Conservation (phyloP, 345 rosid species). For the Durio zibethinus region DNA sequence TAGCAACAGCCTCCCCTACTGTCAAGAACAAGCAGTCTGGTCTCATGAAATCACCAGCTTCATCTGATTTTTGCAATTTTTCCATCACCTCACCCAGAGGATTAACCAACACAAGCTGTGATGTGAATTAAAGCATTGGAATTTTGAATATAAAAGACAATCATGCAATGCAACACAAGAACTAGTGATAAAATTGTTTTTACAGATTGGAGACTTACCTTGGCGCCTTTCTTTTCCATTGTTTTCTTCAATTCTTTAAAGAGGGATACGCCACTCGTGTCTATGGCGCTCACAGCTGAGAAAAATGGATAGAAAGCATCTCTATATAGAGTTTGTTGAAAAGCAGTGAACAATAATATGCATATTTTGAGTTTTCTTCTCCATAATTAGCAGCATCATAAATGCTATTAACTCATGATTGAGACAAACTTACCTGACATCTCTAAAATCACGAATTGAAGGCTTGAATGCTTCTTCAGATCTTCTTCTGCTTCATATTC, state of each 20-base stretch:
- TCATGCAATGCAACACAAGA: not conserved
- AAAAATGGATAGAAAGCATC: not conserved
- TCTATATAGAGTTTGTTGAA: too few relatives aligned
- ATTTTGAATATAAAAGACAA: not conserved
- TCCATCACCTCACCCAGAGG: slow-evolving; percentile 84
- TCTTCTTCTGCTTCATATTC: slow-evolving; percentile 64
- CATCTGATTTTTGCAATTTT: slow-evolving; percentile 69
- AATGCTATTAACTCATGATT: not conserved
- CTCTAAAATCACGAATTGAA: slow-evolving; percentile 60
- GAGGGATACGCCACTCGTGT: slow-evolving; percentile 77
- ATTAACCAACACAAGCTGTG: slow-evolving; percentile 88
- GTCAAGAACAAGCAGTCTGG: slow-evolving; percentile 71
- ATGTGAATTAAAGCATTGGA: not conserved
- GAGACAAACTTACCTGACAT: slow-evolving; percentile 53
- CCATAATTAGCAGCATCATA: not conserved
- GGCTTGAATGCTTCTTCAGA: slow-evolving; percentile 44
- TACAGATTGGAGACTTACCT: slow-evolving; percentile 34
- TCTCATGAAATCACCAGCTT: slow-evolving; percentile 34
- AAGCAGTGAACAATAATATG: not conserved
- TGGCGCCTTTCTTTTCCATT: slow-evolving; percentile 45
- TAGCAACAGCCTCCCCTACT: slow-evolving; percentile 83
- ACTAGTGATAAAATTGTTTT: not conserved
- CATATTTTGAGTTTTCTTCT: not conserved
- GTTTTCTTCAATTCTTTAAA: slow-evolving; percentile 61
- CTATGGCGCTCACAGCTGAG: slow-evolving; percentile 76